Conservation (phyloP, 768 basidiomycete species). For the Trametes cinnabarina region DNA sequence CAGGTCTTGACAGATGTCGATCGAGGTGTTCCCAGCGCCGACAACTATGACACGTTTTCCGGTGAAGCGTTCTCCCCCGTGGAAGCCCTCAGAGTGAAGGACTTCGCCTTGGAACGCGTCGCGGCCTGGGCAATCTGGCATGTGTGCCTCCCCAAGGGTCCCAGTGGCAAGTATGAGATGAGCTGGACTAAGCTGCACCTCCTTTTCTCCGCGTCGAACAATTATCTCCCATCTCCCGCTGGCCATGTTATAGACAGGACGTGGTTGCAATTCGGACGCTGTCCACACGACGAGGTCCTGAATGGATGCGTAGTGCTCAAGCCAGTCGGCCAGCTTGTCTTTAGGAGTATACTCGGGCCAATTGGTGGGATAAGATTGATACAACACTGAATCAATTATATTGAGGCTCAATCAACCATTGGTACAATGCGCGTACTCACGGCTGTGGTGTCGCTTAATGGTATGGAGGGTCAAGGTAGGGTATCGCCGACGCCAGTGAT, state of each 20-base stretch:
- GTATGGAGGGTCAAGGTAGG: constrained; percentile 43
- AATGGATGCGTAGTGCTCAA: constrained; percentile 40
- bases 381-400: constrained; percentile 33
- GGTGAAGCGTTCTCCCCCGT: constrained; percentile 28
- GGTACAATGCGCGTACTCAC: constrained; percentile 2
- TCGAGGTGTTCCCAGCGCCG: constrained; percentile 41
- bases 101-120: constrained; percentile 33
- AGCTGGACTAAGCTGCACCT: constrained; percentile 33
- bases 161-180: constrained; percentile 44
- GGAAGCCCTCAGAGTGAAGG: constrained; percentile 35
- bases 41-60: constrained; percentile 41
- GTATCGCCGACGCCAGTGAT: constrained; percentile 45
- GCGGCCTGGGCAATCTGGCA: constrained; percentile 29
- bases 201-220: constrained; percentile 31
- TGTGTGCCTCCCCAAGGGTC: constrained; percentile 33
- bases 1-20: constrained; percentile 42
- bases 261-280: constrained; percentile 31
- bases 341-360: constrained; percentile 43
- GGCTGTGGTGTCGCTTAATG: constrained; percentile 23
- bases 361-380: constrained; percentile 37
- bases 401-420: background rate
- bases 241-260: constrained; percentile 34
- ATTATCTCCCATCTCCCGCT: constrained; percentile 35
- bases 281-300: constrained; percentile 48
- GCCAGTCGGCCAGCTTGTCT: constrained; percentile 44